These are phyloP conservation scores for Cornus suecica DNA, from an alignment of 148 eudicot genomes.

Conservation along the genomic window DNA sequence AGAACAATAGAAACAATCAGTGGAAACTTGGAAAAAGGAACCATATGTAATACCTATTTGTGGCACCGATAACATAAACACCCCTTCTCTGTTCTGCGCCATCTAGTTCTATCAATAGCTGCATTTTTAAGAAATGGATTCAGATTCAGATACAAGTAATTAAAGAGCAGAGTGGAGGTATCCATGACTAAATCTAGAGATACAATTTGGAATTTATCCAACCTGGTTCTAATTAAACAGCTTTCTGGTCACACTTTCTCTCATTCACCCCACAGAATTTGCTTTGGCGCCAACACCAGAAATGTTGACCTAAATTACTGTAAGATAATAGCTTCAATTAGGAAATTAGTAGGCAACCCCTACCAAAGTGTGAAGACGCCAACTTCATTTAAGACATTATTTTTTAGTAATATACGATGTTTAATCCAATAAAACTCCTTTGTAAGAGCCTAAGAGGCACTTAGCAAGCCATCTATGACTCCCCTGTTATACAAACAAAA, in stretches of 20 bases:
- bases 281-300: background rate
- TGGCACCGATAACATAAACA: conserved; percentile 90
- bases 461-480: too few relatives aligned
- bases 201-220: background rate
- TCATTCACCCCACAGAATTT: background rate
- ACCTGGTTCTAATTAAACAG: conserved; percentile 69
- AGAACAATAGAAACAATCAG: background rate
- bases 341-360: background rate
- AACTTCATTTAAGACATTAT: background rate
- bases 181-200: background rate
- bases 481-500: background rate
- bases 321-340: background rate
- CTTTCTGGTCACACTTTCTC: background rate
- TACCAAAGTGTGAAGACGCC: background rate
- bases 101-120: conserved; percentile 80
- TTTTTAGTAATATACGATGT: background rate
- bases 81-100: conserved; percentile 74
- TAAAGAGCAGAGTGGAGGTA: background rate
- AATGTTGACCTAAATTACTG: background rate
- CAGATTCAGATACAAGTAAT: conserved; percentile 1
- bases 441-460: background rate
- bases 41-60: conserved; percentile 57
- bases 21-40: background rate
- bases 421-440: background rate
- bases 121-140: conserved; percentile 22